Evolutionary conservation across 768 basidiomycete genomes (phyloP).

Genomic region (Chlorophyllum brunneum): DNA sequence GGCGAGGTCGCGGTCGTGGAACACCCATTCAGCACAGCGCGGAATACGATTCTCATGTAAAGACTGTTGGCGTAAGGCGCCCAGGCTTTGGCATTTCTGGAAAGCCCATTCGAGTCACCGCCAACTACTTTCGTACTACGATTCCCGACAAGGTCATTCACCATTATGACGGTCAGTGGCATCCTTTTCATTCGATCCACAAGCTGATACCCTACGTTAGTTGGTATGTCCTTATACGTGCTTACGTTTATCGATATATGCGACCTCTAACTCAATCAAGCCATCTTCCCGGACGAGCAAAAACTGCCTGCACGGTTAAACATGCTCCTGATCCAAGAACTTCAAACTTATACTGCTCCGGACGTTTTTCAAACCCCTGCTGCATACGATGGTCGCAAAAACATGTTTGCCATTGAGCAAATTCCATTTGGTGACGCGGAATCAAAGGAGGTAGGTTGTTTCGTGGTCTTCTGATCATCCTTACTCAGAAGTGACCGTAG

Average conservation of each 20-base stretch:
- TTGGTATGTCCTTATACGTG: constrained; percentile 21
- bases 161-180: constrained; percentile 63
- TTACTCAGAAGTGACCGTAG: constrained; percentile 28
- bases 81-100: constrained; percentile 47
- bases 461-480: neutral
- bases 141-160: constrained; percentile 55
- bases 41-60: constrained; percentile 23
- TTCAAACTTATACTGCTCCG: constrained; percentile 55
- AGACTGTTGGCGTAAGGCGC: constrained; percentile 61
- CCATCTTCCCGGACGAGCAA: constrained; percentile 18
- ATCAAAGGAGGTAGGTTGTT: constrained; percentile 45
- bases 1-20: neutral
- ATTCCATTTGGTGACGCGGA: constrained; percentile 53
- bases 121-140: constrained; percentile 46
- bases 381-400: constrained; percentile 80
- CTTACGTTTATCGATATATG: too few relatives aligned
- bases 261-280: too few relatives aligned
- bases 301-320: constrained; percentile 40
- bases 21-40: neutral
- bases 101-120: constrained; percentile 22
- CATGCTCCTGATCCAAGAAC: constrained; percentile 56
- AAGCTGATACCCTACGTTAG: constrained; percentile 15
- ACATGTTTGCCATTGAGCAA: constrained; percentile 54
- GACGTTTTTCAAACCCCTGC: constrained; percentile 61
- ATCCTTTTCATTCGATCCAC: constrained; percentile 1